Evolutionary conservation across 176 grass and related monocot genomes (phyloP).

Genomic region (Eragrostis nindensis): DNA sequence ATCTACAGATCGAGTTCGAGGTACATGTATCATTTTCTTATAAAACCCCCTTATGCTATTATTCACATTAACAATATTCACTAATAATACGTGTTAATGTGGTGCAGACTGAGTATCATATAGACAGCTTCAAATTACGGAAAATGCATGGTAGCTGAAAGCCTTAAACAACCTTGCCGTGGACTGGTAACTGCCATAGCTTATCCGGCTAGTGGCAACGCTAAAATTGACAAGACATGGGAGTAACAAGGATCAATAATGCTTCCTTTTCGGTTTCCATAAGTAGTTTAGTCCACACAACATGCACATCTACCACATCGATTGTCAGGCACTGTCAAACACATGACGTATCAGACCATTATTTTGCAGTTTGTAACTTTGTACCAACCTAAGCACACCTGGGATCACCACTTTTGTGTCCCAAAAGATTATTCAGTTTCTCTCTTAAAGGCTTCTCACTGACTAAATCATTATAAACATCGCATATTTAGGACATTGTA

Average conservation of each 20-base stretch:
- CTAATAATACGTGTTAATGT: no score
- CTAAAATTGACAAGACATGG: slow-evolving; percentile 52
- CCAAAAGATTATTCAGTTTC: slow-evolving; percentile 3
- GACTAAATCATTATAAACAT: not conserved
- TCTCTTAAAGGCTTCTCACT: not conserved
- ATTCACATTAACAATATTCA: no score
- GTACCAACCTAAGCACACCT: not conserved
- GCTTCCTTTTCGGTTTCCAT: no score
- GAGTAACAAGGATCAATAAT: no score
- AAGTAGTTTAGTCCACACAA: slow-evolving; percentile 52
- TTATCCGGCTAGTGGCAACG: slow-evolving; percentile 46
- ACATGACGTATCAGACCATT: slow-evolving; percentile 24
- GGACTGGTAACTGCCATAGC: slow-evolving; percentile 73
- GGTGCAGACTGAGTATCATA: no score
- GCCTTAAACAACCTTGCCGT: slow-evolving; percentile 50
- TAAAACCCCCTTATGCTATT: no score
- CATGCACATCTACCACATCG: slow-evolving; percentile 13
- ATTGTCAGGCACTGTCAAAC: slow-evolving; percentile 34
- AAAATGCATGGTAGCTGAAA: slow-evolving; percentile 40
- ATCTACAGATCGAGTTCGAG: no score
- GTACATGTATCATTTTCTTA: no score
- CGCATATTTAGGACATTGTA: not conserved
- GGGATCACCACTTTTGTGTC: not conserved
- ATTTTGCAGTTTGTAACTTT: slow-evolving; percentile 26
- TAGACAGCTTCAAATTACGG: slow-evolving; percentile 18